Evolutionary conservation across 1,284 basidiomycete species (phyloP), one percentile per base, ranked within the genome.

Genomic region (Apiotrichum sp.): DNA sequence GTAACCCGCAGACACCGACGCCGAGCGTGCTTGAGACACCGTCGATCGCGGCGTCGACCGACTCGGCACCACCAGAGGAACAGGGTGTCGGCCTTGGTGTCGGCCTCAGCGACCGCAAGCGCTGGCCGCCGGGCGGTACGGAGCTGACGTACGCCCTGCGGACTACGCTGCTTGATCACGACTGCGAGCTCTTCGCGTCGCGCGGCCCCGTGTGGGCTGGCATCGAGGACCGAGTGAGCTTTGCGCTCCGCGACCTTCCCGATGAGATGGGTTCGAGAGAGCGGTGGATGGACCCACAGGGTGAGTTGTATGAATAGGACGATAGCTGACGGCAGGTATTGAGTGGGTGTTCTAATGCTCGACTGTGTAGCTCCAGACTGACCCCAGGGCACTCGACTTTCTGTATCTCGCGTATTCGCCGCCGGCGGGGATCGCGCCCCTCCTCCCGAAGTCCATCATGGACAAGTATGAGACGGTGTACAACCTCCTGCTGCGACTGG

Each of bases 371-470:
- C 22, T 22, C 22, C 22, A 3, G 14, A 36, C 43, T 46, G 29
- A 38, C 33, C 14, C 31, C 44, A 87, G 87, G 72, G 88, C 90
- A 7, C 74, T 93, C 41, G 90, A 93, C 72, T 93, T 92, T 65
- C 74, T 93, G n/a, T 89, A 88, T 68, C 84, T 93, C 77, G 84
- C 89, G 59, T 93, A 93, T 73, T 86, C 86, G 62, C 84, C 88
- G 11, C 88, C 89, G 1, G 78, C 80, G 29, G 82, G 88, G 0
- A 76, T 93, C 40, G 81, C 84, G 47, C 79, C 84, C 9, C 69
- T 93, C 7, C 84, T 93, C 36, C 83, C 87, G 0, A 76, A 80
- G 0, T 78, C 81, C 1, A 81, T 87, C 39, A 74, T 91, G 39
- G 84, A 82, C n/a, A 92, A 91, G 71, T 93, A 92, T 68, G 88